Conservation (phyloP, 2,329 filamentous ascomycete species). For the Emergomyces pasteurianus region DNA sequence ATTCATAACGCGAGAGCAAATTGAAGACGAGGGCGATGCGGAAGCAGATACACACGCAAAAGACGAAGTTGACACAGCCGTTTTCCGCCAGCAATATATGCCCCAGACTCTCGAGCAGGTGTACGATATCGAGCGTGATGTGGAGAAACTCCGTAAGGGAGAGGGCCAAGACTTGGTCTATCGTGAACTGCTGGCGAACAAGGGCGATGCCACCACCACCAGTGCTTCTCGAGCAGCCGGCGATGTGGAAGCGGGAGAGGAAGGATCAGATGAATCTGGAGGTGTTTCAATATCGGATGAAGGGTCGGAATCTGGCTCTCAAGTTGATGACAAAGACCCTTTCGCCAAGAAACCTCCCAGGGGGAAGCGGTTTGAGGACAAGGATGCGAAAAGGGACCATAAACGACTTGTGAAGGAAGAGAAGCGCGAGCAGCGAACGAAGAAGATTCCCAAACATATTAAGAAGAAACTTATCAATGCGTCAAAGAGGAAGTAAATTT, state of each 20-base stretch:
- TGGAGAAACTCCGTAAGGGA: constrained; percentile 61
- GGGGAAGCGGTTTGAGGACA: constrained; percentile 80
- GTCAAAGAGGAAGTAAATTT: constrained; percentile 25
- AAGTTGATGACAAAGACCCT: constrained; percentile 27
- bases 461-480: constrained; percentile 73
- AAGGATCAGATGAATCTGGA: constrained; percentile 25
- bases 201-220: constrained; percentile 27
- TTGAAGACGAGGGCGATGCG: constrained; percentile 36
- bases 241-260: constrained; percentile 20
- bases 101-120: constrained; percentile 92
- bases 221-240: constrained; percentile 5
- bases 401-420: constrained; percentile 90
- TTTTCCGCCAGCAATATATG: constrained; percentile 93
- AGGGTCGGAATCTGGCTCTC: constrained; percentile 27
- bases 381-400: constrained; percentile 77
- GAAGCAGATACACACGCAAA: constrained; percentile 37
- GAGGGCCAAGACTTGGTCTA: constrained; percentile 72
- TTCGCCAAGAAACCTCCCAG: constrained; percentile 60
- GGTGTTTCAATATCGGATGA: constrained; percentile 29
- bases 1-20: constrained; percentile 44
- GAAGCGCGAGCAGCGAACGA: constrained; percentile 82
- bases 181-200: constrained; percentile 66
- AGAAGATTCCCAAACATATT: constrained; percentile 90
- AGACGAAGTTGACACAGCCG: constrained; percentile 71
- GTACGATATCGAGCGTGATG: constrained; percentile 89